Evolutionary conservation across 257 asterid genomes (phyloP), one percentile per base, ranked within the genome.

Genomic region (Osmanthus fragrans): DNA sequence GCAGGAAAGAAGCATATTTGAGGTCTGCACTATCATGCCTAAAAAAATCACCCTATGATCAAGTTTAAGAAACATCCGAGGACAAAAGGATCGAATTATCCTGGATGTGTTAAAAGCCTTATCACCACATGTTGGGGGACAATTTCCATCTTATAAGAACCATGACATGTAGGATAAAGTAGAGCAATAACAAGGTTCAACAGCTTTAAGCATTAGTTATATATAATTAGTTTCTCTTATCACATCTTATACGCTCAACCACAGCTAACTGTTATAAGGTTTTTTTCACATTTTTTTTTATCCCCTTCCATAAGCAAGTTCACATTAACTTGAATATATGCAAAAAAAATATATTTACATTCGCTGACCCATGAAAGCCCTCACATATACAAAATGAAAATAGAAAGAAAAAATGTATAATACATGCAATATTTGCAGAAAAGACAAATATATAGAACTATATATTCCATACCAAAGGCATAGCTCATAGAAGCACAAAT

Each of bases 111-210:
- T 56, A n/a, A n/a, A n/a, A 56, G 27, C 65, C 65, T 19, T 56
- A 56, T 56, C 12, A 56, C 29, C 29, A n/a, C 27, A 6, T 56
- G 13, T 19, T n/a, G 25, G 16, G 66, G 29, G 4, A 7, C 65
- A 58, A 58, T 21, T 58, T 58, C 30, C 77, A 65, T 51, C 81
- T 71, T 25, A 80, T 70, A 49, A 72, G 12, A 77, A 51, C 73
- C 71, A 36, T 73, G 42, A 73, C 65, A 84, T 65, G 21, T 8
- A 58, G 66, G 66, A 58, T 58, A 58, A 58, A 21, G 66, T 58
- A 29, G 5, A 21, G 29, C 30, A 58, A 9, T 21, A 21, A 58
- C 30, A 58, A 58, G 66, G 66, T 58, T 58, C 66, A 58, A 21
- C 66, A 58, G 66, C 29, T 58, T 58, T 58, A 58, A 58, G 66